These are phyloP conservation scores for Kazachstania viticola DNA, from an alignment of 805 yeast species.

Conservation along the genomic window DNA sequence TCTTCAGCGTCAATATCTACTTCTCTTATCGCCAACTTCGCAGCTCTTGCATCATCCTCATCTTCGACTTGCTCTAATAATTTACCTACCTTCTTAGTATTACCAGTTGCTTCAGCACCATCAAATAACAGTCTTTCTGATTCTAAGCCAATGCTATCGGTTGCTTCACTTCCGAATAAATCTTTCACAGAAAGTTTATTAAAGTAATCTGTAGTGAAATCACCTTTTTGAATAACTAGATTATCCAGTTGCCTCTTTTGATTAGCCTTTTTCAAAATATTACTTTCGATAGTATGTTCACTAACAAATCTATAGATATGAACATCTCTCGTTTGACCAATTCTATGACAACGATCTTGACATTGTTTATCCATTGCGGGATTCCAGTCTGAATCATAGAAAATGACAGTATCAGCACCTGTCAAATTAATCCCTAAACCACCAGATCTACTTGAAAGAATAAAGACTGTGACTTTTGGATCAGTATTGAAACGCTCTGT, in stretches of 20 bases:
- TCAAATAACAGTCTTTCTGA: constrained; percentile 29
- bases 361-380: constrained; percentile 99
- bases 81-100: constrained; percentile 37
- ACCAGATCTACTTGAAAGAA: constrained; percentile 91
- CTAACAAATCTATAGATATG: constrained; percentile 94
- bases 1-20: constrained; percentile 75
- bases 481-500: constrained; percentile 91
- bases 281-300: constrained; percentile 92
- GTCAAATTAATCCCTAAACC: constrained; percentile 95
- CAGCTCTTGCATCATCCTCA: constrained; percentile 83
- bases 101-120: constrained; percentile 24
- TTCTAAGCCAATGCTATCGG: constrained; percentile 23
- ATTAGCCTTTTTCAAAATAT: constrained; percentile 85
- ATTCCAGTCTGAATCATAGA: constrained; percentile 98
- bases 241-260: constrained; percentile 90
- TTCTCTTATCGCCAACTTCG: constrained; percentile 72
- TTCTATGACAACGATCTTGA: constrained; percentile 97
- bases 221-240: constrained; percentile 95
- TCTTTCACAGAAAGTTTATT: constrained; percentile 80
- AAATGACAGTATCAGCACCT: constrained; percentile 97
- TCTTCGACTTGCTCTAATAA: constrained; percentile 90
- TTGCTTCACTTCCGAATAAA: constrained; percentile 47
- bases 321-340: constrained; percentile 96
- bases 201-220: constrained; percentile 93
- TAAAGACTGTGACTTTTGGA: constrained; percentile 76